phyloP scores from a whole-genome alignment of 176 grass and related monocot genomes.

The Aegilops longissima region DNA sequence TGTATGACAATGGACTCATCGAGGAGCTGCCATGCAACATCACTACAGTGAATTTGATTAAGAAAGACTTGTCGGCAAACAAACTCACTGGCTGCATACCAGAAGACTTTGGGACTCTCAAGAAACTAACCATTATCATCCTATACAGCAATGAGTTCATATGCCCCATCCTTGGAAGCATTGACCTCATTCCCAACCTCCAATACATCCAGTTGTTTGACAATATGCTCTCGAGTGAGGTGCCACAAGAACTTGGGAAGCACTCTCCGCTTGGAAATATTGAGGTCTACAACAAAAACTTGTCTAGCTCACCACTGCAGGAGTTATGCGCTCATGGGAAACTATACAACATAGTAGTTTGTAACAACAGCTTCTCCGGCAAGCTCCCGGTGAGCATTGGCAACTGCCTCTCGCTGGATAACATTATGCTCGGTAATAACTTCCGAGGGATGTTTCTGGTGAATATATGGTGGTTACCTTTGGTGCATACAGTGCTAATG shows the following conservation, averaged over 20 bases:
- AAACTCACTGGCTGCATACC: slow-evolving; percentile 46
- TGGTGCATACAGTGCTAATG: too few relatives aligned
- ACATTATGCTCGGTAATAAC: slow-evolving; percentile 27
- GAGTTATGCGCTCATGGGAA: slow-evolving; percentile 35
- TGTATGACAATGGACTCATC: slow-evolving; percentile 32
- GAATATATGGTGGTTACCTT: too few relatives aligned
- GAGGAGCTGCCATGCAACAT: slow-evolving; percentile 22
- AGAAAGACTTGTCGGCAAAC: slow-evolving; percentile 52
- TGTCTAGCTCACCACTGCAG: slow-evolving; percentile 43
- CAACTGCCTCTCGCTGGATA: slow-evolving; percentile 7
- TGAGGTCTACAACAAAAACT: slow-evolving; percentile 34
- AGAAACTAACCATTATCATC: slow-evolving; percentile 20
- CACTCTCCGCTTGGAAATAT: slow-evolving; percentile 49
- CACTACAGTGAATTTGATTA: background rate
- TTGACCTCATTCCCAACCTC: slow-evolving; percentile 33
- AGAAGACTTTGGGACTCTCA: slow-evolving; percentile 31
- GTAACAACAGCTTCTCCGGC: slow-evolving; percentile 54
- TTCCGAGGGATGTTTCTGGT: too few relatives aligned
- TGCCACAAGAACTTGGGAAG: slow-evolving; percentile 54
- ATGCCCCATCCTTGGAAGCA: slow-evolving; percentile 46
- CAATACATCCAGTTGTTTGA: slow-evolving; percentile 27
- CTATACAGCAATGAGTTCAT: slow-evolving; percentile 43
- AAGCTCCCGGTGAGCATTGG: slow-evolving; percentile 33
- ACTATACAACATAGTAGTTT: slow-evolving; percentile 43
- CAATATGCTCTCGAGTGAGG: slow-evolving; percentile 43